Conservation (phyloP, 768 basidiomycete species). For the Chalciporus pseudorubinellus region DNA sequence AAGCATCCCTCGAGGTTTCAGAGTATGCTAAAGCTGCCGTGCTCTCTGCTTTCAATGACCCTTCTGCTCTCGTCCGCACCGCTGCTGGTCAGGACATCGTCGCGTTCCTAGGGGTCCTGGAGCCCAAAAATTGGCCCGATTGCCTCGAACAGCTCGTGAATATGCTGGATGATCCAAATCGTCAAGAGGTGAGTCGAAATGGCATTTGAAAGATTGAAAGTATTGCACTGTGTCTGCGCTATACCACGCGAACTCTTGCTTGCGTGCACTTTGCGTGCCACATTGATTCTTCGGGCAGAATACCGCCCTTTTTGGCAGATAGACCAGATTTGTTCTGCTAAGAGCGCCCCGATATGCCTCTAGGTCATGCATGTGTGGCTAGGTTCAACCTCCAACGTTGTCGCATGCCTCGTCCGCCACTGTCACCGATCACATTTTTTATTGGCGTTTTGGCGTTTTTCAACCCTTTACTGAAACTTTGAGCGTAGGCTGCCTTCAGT, state of each 20-base stretch:
- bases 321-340: neutral
- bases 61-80: constrained; percentile 85
- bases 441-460: neutral
- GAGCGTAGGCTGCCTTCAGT: constrained; percentile 79
- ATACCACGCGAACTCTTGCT: constrained; percentile 1
- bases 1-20: constrained; percentile 60
- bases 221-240: neutral
- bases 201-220: neutral
- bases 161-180: constrained; percentile 74
- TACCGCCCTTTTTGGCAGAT: constrained; percentile 4
- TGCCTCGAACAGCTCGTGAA: constrained; percentile 83
- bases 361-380: neutral
- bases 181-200: constrained; percentile 77
- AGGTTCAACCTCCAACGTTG: constrained; percentile 1
- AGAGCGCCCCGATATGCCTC: constrained; percentile 8
- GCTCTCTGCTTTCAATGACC: constrained; percentile 78
- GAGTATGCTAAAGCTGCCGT: constrained; percentile 74
- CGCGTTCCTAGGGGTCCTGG: constrained; percentile 80
- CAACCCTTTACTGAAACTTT: constrained; percentile 16
- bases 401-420: neutral
- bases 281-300: constrained; percentile 5
- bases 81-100: constrained; percentile 94
- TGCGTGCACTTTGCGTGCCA: neutral
- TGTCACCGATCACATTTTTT: neutral
- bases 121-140: constrained; percentile 94